phyloP scores from a whole-genome alignment of 768 basidiomycete genomes.

The Podaxis carcinomalis region DNA sequence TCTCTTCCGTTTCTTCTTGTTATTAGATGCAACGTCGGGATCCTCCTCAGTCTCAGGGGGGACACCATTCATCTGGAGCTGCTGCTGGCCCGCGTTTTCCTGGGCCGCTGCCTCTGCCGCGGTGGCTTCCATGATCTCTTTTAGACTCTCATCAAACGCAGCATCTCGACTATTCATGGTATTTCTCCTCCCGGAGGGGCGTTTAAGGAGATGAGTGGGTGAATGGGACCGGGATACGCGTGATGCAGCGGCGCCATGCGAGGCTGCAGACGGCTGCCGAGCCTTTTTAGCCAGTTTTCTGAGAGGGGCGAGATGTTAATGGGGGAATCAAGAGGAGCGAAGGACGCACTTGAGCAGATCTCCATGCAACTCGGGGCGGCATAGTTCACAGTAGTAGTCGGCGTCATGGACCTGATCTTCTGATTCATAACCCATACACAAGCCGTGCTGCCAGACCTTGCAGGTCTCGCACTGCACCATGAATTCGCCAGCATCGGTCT shows the following conservation, averaged over 20 bases:
- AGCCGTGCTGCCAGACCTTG: conserved; percentile 97
- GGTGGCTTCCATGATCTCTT: conserved; percentile 70
- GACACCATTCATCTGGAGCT: conserved; percentile 30
- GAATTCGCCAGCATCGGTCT: conserved; percentile 84
- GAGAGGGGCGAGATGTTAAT: conserved; percentile 8
- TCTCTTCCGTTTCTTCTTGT: conserved; percentile 73
- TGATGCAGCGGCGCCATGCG: conserved; percentile 44
- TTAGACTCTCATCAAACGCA: conserved; percentile 84
- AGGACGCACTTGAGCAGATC: conserved; percentile 73
- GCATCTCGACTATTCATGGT: conserved; percentile 99
- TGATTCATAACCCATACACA: conserved; percentile 89
- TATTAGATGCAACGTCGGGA: conserved; percentile 31
- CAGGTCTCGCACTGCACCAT: conserved; percentile 98
- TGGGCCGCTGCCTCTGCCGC: conserved; percentile 64
- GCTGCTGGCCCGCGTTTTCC: conserved; percentile 29
- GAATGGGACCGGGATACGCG: conserved; percentile 77
- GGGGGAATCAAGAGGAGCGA: conserved; percentile 13
- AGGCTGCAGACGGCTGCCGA: conserved; percentile 61
- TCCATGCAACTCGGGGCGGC: conserved; percentile 80
- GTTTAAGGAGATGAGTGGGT: conserved; percentile 51
- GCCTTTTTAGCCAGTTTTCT: conserved; percentile 63
- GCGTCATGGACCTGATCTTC: conserved; percentile 68
- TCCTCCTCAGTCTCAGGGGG: conserved; percentile 46
- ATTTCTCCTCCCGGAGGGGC: conserved; percentile 82
- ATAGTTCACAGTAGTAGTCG: conserved; percentile 93